Base-by-base conservation (phyloP, 768 basidiomycete species). In the Lentinula sp. region DNA sequence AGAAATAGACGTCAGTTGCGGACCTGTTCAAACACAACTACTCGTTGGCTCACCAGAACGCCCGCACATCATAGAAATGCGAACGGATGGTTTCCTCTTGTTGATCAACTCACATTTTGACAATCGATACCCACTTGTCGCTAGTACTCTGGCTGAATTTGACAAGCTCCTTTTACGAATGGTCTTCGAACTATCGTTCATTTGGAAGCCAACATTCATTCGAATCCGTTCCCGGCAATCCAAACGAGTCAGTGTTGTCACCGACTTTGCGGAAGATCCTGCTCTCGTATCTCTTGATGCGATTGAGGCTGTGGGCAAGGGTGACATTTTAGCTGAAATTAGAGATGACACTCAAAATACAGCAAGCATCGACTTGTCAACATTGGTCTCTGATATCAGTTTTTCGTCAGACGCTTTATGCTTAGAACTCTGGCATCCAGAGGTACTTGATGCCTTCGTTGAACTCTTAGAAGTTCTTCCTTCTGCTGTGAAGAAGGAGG, bases 351-450 rank as follows among this genome's bases (percentile, higher is more conserved):
- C 72, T 37, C 74, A 72, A 35, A 70, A 67, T 41, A 68, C 76
- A 32, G 72, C 82, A 13, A 70, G 74, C 16, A 65, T 87, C 52
- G 75, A 81, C 60, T 62, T 74, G 33, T 70, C 71, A 4, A 81
- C 85, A 0, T 60, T 73, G 23, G 73, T 80, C 61, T 65, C 80
- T 2, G 77, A 85, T 50, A 66, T 85, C 18, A 77, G 79, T 59
- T 70, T 79, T 42, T 77, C 78, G 3, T 75, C 84, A 9, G 87
- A 90, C 64, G 80, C 79, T 7, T 70, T 88, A n/a, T 79, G 81
- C 50, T 61, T 87, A 54, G 85, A 91, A 66, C 72, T 91, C 5
- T 91, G 87, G 86, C 81, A 87, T 48, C 81, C 81, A 4, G 75
- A 77, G 45, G 84, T 84, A 37, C 71, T 89, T 61, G 75, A 78